These are phyloP conservation scores for Aphanocladium album DNA, from an alignment of 2,329 filamentous ascomycete species.

Conservation along the genomic window DNA sequence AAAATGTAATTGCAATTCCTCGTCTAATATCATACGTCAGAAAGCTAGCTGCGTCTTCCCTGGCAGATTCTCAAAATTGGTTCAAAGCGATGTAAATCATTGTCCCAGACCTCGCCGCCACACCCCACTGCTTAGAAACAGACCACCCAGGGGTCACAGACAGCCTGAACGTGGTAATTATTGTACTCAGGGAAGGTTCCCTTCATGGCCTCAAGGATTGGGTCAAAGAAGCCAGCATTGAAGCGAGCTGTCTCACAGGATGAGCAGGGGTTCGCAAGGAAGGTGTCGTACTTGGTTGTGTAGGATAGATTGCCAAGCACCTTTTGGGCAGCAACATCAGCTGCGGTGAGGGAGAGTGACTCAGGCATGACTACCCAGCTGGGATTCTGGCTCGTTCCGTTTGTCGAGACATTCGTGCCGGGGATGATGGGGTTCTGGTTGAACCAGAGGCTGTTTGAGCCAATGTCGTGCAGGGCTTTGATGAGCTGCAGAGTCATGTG, in stretches of 20 bases:
- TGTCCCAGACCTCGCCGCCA: background rate
- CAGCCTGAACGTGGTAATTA: constrained; percentile 32
- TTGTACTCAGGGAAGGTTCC: constrained; percentile 34
- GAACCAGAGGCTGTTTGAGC: constrained; percentile 35
- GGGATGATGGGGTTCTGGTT: constrained; percentile 35
- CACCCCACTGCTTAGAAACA: constrained; percentile 22
- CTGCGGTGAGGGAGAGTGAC: constrained; percentile 30
- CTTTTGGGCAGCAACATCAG: constrained; percentile 27
- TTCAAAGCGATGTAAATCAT: background rate
- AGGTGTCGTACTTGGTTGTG: constrained; percentile 34
- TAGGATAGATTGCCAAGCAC: constrained; percentile 32
- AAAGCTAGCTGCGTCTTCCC: constrained; percentile 6
- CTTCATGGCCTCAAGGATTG: constrained; percentile 33
- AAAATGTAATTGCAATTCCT: background rate
- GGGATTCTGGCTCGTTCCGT: constrained; percentile 20
- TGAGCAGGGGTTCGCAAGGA: constrained; percentile 31
- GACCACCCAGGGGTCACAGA: constrained; percentile 35
- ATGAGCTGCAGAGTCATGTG: constrained; percentile 36
- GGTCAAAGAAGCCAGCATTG: constrained; percentile 32
- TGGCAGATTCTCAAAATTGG: constrained; percentile 5
- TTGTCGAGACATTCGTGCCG: constrained; percentile 25
- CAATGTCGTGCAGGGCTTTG: constrained; percentile 33
- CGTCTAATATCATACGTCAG: background rate
- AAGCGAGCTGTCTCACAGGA: constrained; percentile 32
- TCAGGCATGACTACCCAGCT: constrained; percentile 38